Base-by-base conservation (phyloP, 345 rosid species). In the Dipteronia sinensis region DNA sequence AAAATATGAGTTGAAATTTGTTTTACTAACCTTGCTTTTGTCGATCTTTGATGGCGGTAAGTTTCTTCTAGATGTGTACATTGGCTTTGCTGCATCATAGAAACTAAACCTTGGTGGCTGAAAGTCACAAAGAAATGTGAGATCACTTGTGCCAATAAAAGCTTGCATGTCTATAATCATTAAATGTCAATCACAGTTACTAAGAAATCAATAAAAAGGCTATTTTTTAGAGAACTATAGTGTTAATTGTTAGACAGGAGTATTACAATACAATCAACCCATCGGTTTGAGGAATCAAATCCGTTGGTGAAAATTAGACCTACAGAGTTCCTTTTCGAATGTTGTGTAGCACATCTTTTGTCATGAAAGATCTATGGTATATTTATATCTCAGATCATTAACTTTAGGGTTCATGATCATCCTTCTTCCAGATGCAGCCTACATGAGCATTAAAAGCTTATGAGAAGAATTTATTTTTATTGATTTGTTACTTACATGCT, bases 91-190 rank as follows among this genome's bases (percentile, higher is more conserved):
- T 42, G 99, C 98, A 70, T 93, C 91, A 42, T 95, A 95, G 90
- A 95, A 95, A 85, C 99, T 95, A 78, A 93, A 95, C 77, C 86
- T 90, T 44, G 97, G 88, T 40, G 98, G 95, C 98, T 93, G 85
- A 42, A 78, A 84, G 79, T 77, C 64, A 70, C 25, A 86, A 51
- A 78, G 44, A 74, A 67, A 20, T 61, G 73, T 73, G 13, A 75
- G 76, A 72, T 71, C 31, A 34, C 31, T 25, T 29, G 59, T 65
- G 27, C 34, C 65, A 42, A 6, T 20, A 53, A 49, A 46, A 58
- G 40, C 59, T 31, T 31, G 9, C 42, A 10, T 13, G 7, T 38
- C 17, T 75, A 12, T 49, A 34, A 16, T 51, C 38, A 15, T 34
- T 8, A 1, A 5, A 31, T 16, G 68, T 17, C n/a, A 65, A 11